A percentile compares a stretch with the other conserved stretches of the same genome.
phyloP scores from a whole-genome alignment of 1,284 basidiomycete species.

The Pseudozyma hubeiensis region DNA sequence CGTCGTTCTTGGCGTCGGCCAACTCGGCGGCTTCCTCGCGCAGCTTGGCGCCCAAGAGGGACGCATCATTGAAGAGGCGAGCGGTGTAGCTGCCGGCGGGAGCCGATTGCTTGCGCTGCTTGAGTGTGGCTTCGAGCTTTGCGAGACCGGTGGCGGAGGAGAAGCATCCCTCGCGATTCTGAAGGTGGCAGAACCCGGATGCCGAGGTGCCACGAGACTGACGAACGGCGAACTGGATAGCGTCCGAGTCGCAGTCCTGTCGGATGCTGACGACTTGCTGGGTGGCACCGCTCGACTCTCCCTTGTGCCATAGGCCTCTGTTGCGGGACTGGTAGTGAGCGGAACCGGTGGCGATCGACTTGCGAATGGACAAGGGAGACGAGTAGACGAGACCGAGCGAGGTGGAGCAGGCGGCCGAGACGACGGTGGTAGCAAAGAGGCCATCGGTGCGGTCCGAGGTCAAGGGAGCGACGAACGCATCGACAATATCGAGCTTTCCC shows the following conservation, averaged over 20 bases:
- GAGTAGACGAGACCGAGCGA: conserved; percentile 96
- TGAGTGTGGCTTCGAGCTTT: conserved; percentile 84
- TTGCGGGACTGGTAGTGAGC: conserved; percentile 94
- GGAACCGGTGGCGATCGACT: conserved; percentile 86
- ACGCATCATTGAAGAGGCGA: conserved; percentile 84
- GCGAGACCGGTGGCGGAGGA: conserved; percentile 79
- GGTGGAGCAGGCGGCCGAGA: conserved; percentile 73
- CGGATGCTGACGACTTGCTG: conserved; percentile 87
- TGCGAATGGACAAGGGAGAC: conserved; percentile 85
- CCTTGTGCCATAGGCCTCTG: conserved; percentile 96
- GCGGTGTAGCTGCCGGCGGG: conserved; percentile 93
- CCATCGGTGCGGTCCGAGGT: conserved; percentile 90
- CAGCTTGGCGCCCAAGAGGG: conserved; percentile 88
- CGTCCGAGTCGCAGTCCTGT: conserved; percentile 92
- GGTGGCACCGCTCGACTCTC: conserved; percentile 92
- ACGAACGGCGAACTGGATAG: conserved; percentile 88
- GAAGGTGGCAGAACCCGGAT: conserved; percentile 88
- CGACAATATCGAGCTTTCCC: conserved; percentile 59
- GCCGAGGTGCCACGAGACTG: conserved; percentile 77
- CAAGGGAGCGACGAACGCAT: conserved; percentile 73
- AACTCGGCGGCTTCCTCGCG: conserved; percentile 99
- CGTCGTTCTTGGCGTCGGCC: conserved; percentile 82
- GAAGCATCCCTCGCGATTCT: conserved; percentile 78
- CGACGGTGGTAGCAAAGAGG: conserved; percentile 89
- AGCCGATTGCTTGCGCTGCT: conserved; percentile 78